Conservation (phyloP, 2,329 filamentous ascomycete species). For the Ceratocystis lukuohia region DNA sequence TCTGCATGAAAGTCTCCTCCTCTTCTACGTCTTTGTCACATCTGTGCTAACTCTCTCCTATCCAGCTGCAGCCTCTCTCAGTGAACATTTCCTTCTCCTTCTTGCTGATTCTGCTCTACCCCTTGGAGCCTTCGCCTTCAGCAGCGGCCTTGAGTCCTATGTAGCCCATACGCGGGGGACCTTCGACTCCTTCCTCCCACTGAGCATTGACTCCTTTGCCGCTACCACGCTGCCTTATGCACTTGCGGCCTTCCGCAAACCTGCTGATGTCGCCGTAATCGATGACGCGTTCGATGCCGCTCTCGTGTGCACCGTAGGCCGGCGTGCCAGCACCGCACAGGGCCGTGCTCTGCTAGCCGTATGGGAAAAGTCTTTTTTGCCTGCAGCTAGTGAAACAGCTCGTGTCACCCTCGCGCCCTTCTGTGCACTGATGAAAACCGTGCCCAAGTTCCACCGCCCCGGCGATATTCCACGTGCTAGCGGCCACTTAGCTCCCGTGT, state of each 20-base stretch:
- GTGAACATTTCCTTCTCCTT: slow-evolving; percentile 56
- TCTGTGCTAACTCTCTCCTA: neutral
- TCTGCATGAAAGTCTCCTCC: neutral
- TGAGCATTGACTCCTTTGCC: slow-evolving; percentile 59
- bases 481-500: slow-evolving; percentile 54
- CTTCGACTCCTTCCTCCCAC: slow-evolving; percentile 53
- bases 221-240: slow-evolving; percentile 62
- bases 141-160: slow-evolving; percentile 69
- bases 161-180: slow-evolving; percentile 49
- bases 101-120: slow-evolving; percentile 72
- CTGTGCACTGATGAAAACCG: slow-evolving; percentile 54
- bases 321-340: slow-evolving; percentile 61
- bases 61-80: slow-evolving; percentile 15
- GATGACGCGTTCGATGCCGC: slow-evolving; percentile 68
- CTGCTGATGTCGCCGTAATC: slow-evolving; percentile 38
- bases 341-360: slow-evolving; percentile 60
- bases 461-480: slow-evolving; percentile 46
- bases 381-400: slow-evolving; percentile 20
- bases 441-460: slow-evolving; percentile 49
- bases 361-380: slow-evolving; percentile 58
- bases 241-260: slow-evolving; percentile 49
- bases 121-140: slow-evolving; percentile 77
- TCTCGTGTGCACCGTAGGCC: slow-evolving; percentile 64
- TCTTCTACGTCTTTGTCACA: neutral
- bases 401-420: slow-evolving; percentile 36